Evolutionary conservation across 768 basidiomycete species (phyloP).

Genomic region (Xerocomellus amylosporus): DNA sequence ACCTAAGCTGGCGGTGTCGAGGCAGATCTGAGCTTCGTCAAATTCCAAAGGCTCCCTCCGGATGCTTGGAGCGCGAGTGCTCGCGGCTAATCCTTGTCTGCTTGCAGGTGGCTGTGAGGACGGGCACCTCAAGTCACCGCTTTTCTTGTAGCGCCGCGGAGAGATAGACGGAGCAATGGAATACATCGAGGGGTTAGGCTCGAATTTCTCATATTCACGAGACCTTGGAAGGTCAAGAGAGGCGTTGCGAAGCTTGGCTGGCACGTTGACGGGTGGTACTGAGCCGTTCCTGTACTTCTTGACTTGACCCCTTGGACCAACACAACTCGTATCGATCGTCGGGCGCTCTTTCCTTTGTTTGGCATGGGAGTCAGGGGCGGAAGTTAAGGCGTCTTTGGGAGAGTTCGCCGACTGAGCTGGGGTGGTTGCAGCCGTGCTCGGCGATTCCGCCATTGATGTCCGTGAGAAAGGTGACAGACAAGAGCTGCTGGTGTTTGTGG

Average conservation of each 20-base stretch:
- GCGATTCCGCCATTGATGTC: constrained; percentile 25
- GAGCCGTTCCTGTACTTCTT: constrained; percentile 32
- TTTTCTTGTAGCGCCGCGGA: constrained; percentile 21
- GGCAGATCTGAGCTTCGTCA: constrained; percentile 31
- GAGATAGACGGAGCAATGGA: constrained; percentile 30
- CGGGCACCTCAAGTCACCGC: constrained; percentile 19
- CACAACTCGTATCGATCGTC: constrained; percentile 33
- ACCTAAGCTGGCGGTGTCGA: constrained; percentile 29
- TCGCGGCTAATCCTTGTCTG: constrained; percentile 23
- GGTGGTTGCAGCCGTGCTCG: constrained; percentile 27
- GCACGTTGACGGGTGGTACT: constrained; percentile 31
- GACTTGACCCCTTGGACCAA: constrained; percentile 31
- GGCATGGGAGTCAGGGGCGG: constrained; percentile 14
- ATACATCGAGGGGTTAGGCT: constrained; percentile 31
- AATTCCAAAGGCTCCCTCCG: constrained; percentile 30
- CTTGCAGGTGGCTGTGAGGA: constrained; percentile 28
- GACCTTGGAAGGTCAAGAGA: constrained; percentile 31
- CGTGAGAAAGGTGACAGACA: constrained; percentile 30
- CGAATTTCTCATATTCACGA: constrained; percentile 24
- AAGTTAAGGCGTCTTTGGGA: constrained; percentile 9
- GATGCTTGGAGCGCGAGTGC: constrained; percentile 27
- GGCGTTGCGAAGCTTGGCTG: constrained; percentile 29
- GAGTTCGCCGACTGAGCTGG: constrained; percentile 26
- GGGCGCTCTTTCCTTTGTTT: constrained; percentile 31
- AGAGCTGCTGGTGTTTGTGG: constrained; percentile 24